Conservation (phyloP, 495 filamentous ascomycete genomes). For the Friedmanniomyces endolithicus region DNA sequence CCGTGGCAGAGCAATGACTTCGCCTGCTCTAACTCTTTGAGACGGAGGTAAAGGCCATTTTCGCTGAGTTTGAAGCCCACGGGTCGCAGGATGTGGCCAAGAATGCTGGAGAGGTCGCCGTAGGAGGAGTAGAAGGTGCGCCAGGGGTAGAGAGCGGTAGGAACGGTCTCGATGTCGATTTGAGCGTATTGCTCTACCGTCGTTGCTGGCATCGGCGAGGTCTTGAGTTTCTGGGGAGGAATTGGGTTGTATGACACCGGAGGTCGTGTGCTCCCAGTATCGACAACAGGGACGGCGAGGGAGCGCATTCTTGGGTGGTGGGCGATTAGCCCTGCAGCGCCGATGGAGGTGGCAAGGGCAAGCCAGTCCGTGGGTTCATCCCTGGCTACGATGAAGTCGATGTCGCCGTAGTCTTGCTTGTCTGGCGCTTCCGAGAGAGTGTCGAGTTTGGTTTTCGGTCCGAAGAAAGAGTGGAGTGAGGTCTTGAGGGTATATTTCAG, state of each 20-base stretch:
- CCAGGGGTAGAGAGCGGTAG: conserved; percentile 40
- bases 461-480: conserved; percentile 7
- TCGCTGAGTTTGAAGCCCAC: conserved; percentile 53
- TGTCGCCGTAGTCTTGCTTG: conserved; percentile 28
- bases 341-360: conserved; percentile 3
- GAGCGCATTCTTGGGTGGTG: not conserved
- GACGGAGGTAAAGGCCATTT: conserved; percentile 44
- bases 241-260: not conserved
- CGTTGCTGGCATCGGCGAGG: not conserved
- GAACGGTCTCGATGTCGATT: conserved; percentile 49
- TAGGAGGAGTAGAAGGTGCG: conserved; percentile 48
- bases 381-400: conserved; percentile 27
- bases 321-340: conserved; percentile 4
- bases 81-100: conserved; percentile 47
- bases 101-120: conserved; percentile 53
- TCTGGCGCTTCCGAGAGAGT: conserved; percentile 22
- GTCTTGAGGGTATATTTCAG: conserved; percentile 2
- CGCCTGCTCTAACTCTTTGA: conserved; percentile 39
- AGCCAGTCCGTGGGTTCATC: conserved; percentile 1
- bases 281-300: conserved; percentile 10
- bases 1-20: not conserved
- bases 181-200: conserved; percentile 39
- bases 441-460: not conserved
- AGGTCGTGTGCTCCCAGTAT: not conserved
- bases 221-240: not conserved